phyloP scores from a whole-genome alignment of 352 stramenopile species.

The Pythium oligandrum region DNA sequence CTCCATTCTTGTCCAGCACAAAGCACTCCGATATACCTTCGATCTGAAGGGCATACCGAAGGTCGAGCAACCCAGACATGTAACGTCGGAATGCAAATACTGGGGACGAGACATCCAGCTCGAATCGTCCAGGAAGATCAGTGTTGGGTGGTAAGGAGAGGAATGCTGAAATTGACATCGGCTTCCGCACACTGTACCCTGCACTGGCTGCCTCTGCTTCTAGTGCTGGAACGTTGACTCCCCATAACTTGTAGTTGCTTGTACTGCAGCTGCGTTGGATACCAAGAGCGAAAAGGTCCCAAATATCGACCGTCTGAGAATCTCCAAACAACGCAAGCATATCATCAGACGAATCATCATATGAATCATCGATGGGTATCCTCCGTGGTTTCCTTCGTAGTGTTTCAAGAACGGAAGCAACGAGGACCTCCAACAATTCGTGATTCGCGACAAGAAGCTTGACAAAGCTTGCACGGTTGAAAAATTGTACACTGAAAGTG shows the following conservation, averaged over 20 bases:
- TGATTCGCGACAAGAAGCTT: constrained; percentile 71
- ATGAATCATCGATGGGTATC: no score
- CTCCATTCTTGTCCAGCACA: constrained; percentile 63
- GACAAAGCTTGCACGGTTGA: constrained; percentile 98
- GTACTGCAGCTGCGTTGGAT: constrained; percentile 31
- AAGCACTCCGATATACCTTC: constrained; percentile 92
- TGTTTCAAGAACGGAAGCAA: constrained; percentile 67
- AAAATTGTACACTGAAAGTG: constrained; percentile 96
- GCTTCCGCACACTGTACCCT: constrained; percentile 33
- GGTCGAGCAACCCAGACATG: constrained; percentile 94
- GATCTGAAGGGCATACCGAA: constrained; percentile 98
- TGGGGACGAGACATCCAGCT: constrained; percentile 80
- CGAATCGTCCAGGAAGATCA: constrained; percentile 51
- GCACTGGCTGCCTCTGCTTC: constrained; percentile 35
- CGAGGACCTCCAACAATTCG: constrained; percentile 67
- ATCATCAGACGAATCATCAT: no score
- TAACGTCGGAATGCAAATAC: constrained; percentile 94
- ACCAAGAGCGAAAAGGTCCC: constrained; percentile 65
- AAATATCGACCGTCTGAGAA: constrained; percentile 23
- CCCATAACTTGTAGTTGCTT: constrained; percentile 23
- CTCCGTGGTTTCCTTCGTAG: constrained; percentile 36
- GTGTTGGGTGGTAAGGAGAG: constrained; percentile 47
- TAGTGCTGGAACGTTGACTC: constrained; percentile 44
- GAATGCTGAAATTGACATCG: constrained; percentile 34
- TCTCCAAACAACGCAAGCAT: background rate